phyloP scores from a whole-genome alignment of 441 rosid genomes.

The Omphalea diandra region DNA sequence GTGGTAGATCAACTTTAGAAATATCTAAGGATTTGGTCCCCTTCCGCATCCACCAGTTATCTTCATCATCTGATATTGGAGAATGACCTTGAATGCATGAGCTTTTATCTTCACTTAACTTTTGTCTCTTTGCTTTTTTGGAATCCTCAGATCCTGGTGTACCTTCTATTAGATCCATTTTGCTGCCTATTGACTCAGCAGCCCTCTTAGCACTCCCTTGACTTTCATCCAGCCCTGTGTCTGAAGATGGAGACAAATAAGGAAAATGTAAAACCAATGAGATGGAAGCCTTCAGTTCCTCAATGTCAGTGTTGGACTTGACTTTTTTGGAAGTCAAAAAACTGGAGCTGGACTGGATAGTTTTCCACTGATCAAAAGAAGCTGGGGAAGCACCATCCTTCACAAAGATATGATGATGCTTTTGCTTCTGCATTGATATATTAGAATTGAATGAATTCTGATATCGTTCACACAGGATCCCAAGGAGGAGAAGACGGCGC shows the following conservation, averaged over 20 bases:
- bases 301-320: conserved; percentile 50
- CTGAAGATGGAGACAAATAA: conserved; percentile 42
- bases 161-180: conserved; percentile 58
- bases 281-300: conserved; percentile 73
- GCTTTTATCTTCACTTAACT: conserved; percentile 70
- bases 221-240: conserved; percentile 58
- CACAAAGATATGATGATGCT: conserved; percentile 33
- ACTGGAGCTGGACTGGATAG: conserved; percentile 27
- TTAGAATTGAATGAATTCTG: conserved; percentile 34
- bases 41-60: conserved; percentile 94
- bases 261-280: conserved; percentile 78
- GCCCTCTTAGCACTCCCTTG: conserved; percentile 72
- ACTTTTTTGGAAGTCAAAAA: conserved; percentile 38
- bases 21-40: conserved; percentile 57
- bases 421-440: conserved; percentile 40
- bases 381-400: conserved; percentile 38
- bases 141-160: conserved; percentile 94
- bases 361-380: conserved; percentile 55
- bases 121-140: conserved; percentile 75
- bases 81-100: conserved; percentile 64
- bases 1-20: conserved; percentile 63
- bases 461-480: conserved; percentile 37
- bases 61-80: conserved; percentile 88
- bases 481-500: conserved; percentile 71
- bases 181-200: conserved; percentile 50